These are phyloP conservation scores for Calocybe gangraenosa DNA, from an alignment of 768 basidiomycete genomes.

Conservation along the genomic window DNA sequence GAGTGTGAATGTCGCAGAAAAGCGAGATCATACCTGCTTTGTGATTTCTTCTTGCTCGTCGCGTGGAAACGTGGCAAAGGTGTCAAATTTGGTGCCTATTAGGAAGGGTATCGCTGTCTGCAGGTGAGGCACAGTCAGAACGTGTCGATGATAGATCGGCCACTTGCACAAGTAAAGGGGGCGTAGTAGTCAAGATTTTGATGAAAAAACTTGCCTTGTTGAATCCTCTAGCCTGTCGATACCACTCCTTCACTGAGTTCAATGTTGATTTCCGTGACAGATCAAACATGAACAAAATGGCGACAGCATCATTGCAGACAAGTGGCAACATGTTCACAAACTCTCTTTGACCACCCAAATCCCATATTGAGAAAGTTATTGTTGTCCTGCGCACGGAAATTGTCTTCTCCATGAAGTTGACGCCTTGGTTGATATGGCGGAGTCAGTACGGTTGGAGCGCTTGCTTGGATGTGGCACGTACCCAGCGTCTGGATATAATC, in stretches of 20 bases:
- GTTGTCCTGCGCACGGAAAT: constrained; percentile 97
- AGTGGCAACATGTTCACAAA: constrained; percentile 99
- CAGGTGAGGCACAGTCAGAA: constrained; percentile 1
- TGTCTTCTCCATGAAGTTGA: constrained; percentile 99
- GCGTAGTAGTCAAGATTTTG: not conserved
- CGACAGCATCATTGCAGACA: constrained; percentile 99
- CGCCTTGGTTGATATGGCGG: constrained; percentile 45
- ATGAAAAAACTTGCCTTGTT: constrained; percentile 73
- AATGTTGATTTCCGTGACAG: constrained; percentile 94
- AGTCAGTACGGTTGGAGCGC: constrained; percentile 3
- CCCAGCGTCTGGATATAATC: constrained; percentile 99
- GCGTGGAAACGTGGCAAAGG: constrained; percentile 90
- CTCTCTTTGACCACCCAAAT: constrained; percentile 94
- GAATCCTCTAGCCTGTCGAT: constrained; percentile 97
- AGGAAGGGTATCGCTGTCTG: constrained; percentile 98
- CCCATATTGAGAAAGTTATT: constrained; percentile 99
- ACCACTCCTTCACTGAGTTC: constrained; percentile 99
- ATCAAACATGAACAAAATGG: constrained; percentile 99
- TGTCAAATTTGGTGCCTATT: constrained; percentile 98
- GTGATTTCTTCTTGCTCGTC: constrained; percentile 99
- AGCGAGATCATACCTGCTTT: constrained; percentile 64
- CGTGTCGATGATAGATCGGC: not conserved
- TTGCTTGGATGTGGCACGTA: constrained; percentile 28
- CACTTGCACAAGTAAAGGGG: not conserved
- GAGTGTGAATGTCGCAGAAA: not conserved